Percentiles rank a stretch among this genome's conserved stretches.
phyloP scores from a whole-genome alignment of 2,329 filamentous ascomycete species.

The Aschersonia sp. region DNA sequence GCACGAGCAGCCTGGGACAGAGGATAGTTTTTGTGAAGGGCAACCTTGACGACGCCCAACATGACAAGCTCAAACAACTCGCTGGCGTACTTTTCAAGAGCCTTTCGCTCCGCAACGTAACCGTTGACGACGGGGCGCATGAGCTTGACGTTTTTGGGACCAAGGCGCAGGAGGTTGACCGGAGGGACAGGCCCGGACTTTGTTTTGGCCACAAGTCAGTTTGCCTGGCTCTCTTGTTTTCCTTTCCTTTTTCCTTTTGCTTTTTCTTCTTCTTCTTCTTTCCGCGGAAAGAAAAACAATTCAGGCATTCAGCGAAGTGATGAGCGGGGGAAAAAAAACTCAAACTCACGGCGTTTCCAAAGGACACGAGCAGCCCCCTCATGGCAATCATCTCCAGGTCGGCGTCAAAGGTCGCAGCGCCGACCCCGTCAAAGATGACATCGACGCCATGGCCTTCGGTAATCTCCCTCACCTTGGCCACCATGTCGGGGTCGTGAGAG shows the following conservation, averaged over 20 bases:
- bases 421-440: conserved; percentile 76
- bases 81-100: conserved; percentile 52
- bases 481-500: conserved; percentile 44
- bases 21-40: conserved; percentile 64
- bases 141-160: conserved; percentile 63
- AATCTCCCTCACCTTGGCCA: conserved; percentile 46
- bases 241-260: too few species aligned
- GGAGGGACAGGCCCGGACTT: conserved; percentile 61
- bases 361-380: conserved; percentile 66
- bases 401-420: conserved; percentile 69
- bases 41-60: conserved; percentile 54
- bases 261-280: not conserved
- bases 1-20: conserved; percentile 58
- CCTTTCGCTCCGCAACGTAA: conserved; percentile 55
- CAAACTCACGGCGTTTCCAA: conserved; percentile 58
- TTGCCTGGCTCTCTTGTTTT: not conserved
- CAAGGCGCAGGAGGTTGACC: conserved; percentile 38
- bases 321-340: not conserved
- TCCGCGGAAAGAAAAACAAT: conserved; percentile 2
- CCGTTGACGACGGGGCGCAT: conserved; percentile 58
- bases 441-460: conserved; percentile 59
- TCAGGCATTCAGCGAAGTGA: not conserved
- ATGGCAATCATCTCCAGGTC: conserved; percentile 58
- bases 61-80: conserved; percentile 62
- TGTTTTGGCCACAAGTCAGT: not conserved